Conservation (phyloP, 2,329 filamentous ascomycete species). For the Colletotrichum phormii region DNA sequence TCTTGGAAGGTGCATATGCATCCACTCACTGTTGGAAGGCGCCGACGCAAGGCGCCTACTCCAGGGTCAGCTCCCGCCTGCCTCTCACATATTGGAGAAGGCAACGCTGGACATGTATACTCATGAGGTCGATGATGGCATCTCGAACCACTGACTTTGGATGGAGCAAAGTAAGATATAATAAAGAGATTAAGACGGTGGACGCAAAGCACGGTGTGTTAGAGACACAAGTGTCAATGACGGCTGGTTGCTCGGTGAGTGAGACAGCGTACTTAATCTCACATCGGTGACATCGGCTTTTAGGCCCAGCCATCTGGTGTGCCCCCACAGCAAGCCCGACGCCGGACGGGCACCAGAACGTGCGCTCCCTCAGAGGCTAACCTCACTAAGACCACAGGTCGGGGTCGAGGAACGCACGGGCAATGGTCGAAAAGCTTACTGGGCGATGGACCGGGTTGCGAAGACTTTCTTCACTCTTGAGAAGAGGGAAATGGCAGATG, state of each 20-base stretch:
- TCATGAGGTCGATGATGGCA: neutral
- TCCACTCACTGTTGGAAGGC: neutral
- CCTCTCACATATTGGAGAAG: neutral
- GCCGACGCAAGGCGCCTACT: too few relatives aligned
- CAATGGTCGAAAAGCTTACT: conserved; percentile 31
- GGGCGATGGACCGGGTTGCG: conserved; percentile 10
- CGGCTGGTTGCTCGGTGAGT: conserved; percentile 3
- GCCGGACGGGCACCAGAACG: conserved; percentile 32
- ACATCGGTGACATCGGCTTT: conserved; percentile 1
- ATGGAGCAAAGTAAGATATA: neutral
- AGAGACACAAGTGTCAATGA: neutral
- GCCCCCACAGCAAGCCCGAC: conserved; percentile 33
- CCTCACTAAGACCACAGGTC: conserved; percentile 1
- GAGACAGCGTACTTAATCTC: conserved; percentile 7
- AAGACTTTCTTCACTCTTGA: neutral
- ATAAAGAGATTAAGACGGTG: neutral
- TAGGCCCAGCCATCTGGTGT: conserved; percentile 22
- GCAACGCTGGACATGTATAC: too few relatives aligned
- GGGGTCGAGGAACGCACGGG: conserved; percentile 29
- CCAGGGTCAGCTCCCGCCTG: neutral
- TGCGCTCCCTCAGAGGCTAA: conserved; percentile 28
- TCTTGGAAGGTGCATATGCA: neutral
- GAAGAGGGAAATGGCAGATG: conserved; percentile 2
- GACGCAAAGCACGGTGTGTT: neutral
- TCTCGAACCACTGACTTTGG: neutral